Base-by-base conservation (phyloP, 1,284 basidiomycete genomes). In the Apiotrichum akiyoshidainum region DNA sequence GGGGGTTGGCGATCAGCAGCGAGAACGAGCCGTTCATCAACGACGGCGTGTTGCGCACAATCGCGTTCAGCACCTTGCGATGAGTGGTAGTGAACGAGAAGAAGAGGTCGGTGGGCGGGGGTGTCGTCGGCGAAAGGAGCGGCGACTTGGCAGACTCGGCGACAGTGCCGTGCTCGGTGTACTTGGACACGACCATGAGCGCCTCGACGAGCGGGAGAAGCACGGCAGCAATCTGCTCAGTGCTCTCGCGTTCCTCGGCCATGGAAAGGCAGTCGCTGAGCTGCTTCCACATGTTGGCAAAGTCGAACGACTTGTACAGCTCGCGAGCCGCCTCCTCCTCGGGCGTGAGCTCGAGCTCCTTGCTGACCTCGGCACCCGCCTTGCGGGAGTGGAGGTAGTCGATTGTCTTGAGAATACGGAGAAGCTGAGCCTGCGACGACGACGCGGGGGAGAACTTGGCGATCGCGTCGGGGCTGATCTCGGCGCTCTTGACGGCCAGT, bases 1-100 rank as follows among this genome's bases (percentile, higher is more conserved):
- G 88, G 51, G 96, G 89, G 71, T 99, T 99, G 77, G 94, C 87
- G 39, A 99, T 90, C 57, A 99, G 83, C 2, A 99, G 83, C 16
- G 94, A 92, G 83, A 99, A 99, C 1, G 93, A 96, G 13, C 96
- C 96, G 65, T 91, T 93, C 90, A 99, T 95, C 41, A 99, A 80
- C 1, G 93, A 92, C 2, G 96, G 96, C 72, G 98, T 97, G 76
- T 94, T 97, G 59, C 95, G 88, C 39, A 99, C 95, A 89, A 99
- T 97, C 60, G 93, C 82, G 75, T 98, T 98, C 60, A 99, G 84
- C 40, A 97, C 86, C 78, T 97, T 97, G 66, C 92, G 85, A 74
- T 99, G 96, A 39, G 87, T 84, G 66, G 96, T 93, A 1, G 96
- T 99, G 79, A 99, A 99, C 8, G 85, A 83, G 55, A 97, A 87